A percentile compares a stretch with the other conserved stretches of the same genome.
Evolutionary conservation across 495 filamentous ascomycete species (phyloP).

Genomic region (Chaetomium cochliodes): DNA sequence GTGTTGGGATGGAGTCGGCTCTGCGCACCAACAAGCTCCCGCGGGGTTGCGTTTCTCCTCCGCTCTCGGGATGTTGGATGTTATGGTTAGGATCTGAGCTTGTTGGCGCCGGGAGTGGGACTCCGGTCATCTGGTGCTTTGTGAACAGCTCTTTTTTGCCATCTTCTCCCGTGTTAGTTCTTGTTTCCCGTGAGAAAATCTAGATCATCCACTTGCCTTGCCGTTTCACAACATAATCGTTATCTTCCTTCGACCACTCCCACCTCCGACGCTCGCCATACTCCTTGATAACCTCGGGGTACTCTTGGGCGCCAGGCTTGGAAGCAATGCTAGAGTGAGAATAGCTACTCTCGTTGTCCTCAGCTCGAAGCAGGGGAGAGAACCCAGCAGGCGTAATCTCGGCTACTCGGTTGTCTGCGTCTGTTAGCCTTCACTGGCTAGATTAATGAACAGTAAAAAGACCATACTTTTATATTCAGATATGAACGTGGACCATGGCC

Average conservation of each 20-base stretch:
- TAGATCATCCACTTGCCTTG: neutral
- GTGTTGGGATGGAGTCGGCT: neutral
- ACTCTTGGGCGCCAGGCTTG: neutral
- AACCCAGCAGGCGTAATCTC: neutral
- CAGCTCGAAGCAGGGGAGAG: neutral
- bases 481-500: too few species aligned
- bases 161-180: too few species aligned
- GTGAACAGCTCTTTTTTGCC: too few species aligned
- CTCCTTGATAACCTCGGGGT: constrained; percentile 7
- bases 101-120: neutral
- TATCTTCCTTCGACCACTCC: constrained; percentile 10
- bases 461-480: neutral
- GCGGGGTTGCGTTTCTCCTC: neutral
- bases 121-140: constrained; percentile 12
- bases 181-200: neutral
- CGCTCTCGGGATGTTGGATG: neutral
- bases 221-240: constrained; percentile 17
- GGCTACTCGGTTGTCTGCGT: neutral
- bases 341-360: neutral
- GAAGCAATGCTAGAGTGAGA: neutral
- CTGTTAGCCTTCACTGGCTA: neutral
- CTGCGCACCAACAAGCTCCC: neutral
- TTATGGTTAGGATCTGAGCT: neutral
- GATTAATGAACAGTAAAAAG: neutral
- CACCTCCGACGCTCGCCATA: constrained; percentile 20